Evolutionary conservation across 2,329 filamentous ascomycete genomes (phyloP).

Genomic region (Colletotrichum sidae): DNA sequence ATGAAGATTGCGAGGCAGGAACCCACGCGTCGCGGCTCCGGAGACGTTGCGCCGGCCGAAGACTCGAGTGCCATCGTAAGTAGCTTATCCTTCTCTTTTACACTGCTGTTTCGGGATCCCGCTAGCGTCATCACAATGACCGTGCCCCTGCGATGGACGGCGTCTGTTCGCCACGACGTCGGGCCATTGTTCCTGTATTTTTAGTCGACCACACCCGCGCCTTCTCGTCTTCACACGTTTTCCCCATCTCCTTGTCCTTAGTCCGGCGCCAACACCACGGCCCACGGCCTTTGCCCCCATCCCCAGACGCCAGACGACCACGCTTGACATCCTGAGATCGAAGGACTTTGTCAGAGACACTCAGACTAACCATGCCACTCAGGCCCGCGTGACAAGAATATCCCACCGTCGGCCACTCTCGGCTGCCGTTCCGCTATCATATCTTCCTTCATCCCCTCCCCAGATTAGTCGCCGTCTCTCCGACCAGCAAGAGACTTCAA

Average conservation of each 20-base stretch:
- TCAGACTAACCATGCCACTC: constrained; percentile 41
- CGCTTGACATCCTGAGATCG: constrained; percentile 16
- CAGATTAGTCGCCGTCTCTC: constrained; percentile 65
- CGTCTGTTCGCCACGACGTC: constrained; percentile 25
- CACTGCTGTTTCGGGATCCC: constrained; percentile 34
- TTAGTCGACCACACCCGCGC: constrained; percentile 25
- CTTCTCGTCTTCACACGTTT: constrained; percentile 2
- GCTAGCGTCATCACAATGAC: constrained; percentile 29
- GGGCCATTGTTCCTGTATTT: constrained; percentile 24
- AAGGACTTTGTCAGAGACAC: constrained; percentile 22
- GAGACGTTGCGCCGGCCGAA: constrained; percentile 48
- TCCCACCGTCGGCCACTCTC: constrained; percentile 66
- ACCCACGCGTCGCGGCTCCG: constrained; percentile 50
- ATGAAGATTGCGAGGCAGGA: constrained; percentile 70
- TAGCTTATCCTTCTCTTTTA: constrained; percentile 40
- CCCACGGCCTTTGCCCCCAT: constrained; percentile 34
- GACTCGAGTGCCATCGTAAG: constrained; percentile 60
- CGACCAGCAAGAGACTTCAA: constrained; percentile 64
- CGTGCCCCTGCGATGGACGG: constrained; percentile 29
- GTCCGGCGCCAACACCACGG: constrained; percentile 18
- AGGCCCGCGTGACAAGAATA: constrained; percentile 62
- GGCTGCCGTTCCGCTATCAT: constrained; percentile 58
- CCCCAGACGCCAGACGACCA: constrained; percentile 3
- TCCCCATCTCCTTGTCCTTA: constrained; percentile 18
- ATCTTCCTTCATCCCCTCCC: constrained; percentile 63